Percentiles rank a stretch among this genome's conserved stretches.
phyloP scores from a whole-genome alignment of 768 basidiomycete species.

The Boletus rufocinnamomeus region DNA sequence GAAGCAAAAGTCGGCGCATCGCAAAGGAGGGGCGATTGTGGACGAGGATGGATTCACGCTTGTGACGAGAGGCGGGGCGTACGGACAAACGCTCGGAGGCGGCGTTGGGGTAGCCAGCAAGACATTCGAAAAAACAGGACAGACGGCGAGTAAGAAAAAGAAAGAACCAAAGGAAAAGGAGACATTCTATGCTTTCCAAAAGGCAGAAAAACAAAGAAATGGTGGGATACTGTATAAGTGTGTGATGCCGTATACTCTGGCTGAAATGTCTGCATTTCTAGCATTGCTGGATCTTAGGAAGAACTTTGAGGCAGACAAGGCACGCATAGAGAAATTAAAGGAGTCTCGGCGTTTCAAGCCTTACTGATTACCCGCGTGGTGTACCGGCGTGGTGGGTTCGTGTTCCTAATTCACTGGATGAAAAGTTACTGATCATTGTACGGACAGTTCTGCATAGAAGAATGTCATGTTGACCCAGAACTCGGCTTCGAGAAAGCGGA shows the following conservation, averaged over 20 bases:
- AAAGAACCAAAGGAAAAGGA: constrained; percentile 69
- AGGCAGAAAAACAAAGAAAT: constrained; percentile 84
- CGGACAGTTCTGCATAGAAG: neutral
- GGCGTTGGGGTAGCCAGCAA: constrained; percentile 69
- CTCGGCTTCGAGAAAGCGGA: neutral
- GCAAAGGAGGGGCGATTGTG: constrained; percentile 84
- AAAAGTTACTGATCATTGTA: neutral
- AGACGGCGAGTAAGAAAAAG: constrained; percentile 44
- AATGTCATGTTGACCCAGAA: neutral
- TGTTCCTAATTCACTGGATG: neutral
- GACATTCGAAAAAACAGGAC: constrained; percentile 44
- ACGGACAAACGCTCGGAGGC: constrained; percentile 85
- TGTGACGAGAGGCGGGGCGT: constrained; percentile 89
- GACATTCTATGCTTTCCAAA: constrained; percentile 89
- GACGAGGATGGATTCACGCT: constrained; percentile 96
- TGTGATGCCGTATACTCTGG: neutral
- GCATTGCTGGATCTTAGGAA: constrained; percentile 63
- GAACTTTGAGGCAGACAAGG: constrained; percentile 89
- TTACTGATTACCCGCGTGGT: constrained; percentile 50
- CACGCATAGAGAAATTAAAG: constrained; percentile 48
- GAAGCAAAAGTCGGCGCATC: constrained; percentile 65
- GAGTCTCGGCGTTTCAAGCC: constrained; percentile 83
- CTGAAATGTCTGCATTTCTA: constrained; percentile 26
- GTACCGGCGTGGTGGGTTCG: neutral
- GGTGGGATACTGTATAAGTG: constrained; percentile 44